Evolutionary conservation across 139 green algal species (phyloP).

Genomic region (Spirogloea muscicola): DNA sequence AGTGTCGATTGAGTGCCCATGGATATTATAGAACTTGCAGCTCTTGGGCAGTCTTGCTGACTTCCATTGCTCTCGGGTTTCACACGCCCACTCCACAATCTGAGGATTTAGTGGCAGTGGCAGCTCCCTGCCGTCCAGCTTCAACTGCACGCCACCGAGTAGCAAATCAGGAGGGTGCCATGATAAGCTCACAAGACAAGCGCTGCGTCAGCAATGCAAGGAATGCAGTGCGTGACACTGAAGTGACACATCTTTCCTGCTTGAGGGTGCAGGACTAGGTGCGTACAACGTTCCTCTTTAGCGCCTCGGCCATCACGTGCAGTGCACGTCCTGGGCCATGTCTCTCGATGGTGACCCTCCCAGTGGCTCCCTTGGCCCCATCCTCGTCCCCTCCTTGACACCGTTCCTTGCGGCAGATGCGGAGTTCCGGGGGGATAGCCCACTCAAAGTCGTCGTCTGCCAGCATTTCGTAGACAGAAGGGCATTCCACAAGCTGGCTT

Average conservation of each 20-base stretch:
- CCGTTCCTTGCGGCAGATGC: neutral
- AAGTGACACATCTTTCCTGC: too few species aligned
- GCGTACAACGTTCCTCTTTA: neutral
- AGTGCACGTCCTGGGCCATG: neutral
- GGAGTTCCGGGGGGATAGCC: conserved; percentile 4
- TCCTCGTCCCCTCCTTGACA: neutral
- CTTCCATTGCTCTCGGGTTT: conserved; percentile 1
- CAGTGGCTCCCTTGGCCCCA: neutral
- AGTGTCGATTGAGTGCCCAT: conserved; percentile 19
- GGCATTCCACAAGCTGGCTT: conserved; percentile 40
- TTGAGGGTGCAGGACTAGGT: neutral
- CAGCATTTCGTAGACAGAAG: conserved; percentile 27
- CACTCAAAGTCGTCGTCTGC: conserved; percentile 23
- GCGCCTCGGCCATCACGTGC: neutral
- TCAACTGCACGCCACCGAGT: neutral
- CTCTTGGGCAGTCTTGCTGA: neutral
- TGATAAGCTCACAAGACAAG: neutral
- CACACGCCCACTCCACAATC: conserved; percentile 10
- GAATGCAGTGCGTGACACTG: too few species aligned
- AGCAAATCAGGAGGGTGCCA: neutral
- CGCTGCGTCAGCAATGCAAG: too few species aligned
- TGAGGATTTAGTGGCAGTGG: conserved; percentile 16
- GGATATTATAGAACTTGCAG: conserved; percentile 20
- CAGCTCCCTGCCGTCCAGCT: neutral
- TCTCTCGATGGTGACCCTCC: neutral